Base-by-base conservation (phyloP, 2,329 filamentous ascomycete genomes). In the Paradendryphiella salina region DNA sequence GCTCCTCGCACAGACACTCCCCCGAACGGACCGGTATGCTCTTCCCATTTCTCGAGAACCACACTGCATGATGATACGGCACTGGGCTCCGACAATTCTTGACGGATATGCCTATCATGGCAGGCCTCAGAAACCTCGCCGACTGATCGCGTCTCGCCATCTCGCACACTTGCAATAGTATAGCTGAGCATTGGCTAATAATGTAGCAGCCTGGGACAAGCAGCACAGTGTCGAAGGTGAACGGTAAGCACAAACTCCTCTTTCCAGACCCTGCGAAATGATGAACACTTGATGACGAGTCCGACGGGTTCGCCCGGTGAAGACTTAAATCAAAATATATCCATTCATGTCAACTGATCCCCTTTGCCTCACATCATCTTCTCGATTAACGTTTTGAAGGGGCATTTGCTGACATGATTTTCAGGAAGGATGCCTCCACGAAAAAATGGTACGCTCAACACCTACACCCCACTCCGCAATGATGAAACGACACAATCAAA, bases 121-220 rank as follows among this genome's bases (percentile, higher is more conserved):
- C 90, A 96, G 90, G 91, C 91, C 90, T 96, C 95, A 90, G 95
- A 96, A 96, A 96, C 92, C 91, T 96, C 85, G 90, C 89, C 91
- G 89, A 93, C 91, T 96, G 91, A 96, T 78, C 70, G 42, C 37
- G 46, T 50, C 50, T 31, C 35, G 18, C 26, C 20, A 34, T n/a
- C 36, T 51, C 32, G 17, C 28, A 49, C 28, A 18, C 26, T 38
- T 32, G 39, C 6, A 15, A 14, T 14, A 28, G 23, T 26, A 33
- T 46, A 46, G 31, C 15, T 42, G 36, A 36, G 52, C 50, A 18
- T 28, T 28, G 17, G 44, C 57, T 63, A 50, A 66, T 43, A 31
- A 26, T 15, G 31, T 14, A 29, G 13, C 20, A 48, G 46, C 38
- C 31, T 44, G 28, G 42, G 15, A 17, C 13, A 20, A 18, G n/a